A percentile compares a stretch with the other conserved stretches of the same genome.
phyloP scores from a whole-genome alignment of 352 stramenopile species.

The Phytophthora chlamydospora region DNA sequence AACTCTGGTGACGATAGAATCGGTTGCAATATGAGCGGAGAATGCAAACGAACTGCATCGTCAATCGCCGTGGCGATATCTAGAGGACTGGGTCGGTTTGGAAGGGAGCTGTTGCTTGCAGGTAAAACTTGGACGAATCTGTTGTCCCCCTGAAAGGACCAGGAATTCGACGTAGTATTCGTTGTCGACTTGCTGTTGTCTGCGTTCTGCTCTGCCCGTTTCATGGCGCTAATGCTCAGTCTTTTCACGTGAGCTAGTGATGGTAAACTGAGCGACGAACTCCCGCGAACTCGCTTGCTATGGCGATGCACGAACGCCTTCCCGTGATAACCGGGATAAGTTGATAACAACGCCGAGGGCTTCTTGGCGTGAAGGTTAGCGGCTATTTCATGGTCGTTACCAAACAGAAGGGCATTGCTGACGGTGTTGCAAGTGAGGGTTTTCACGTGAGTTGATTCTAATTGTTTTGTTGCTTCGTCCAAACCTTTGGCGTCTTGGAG shows the following conservation, averaged over 20 bases:
- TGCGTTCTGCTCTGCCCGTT: background rate
- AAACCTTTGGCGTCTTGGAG: background rate
- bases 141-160: background rate
- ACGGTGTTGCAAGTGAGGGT: background rate
- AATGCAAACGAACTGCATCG: too few species aligned
- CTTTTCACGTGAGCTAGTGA: conserved; percentile 1
- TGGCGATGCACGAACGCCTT: conserved; percentile 4
- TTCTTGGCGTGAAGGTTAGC: conserved; percentile 1
- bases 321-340: conserved; percentile 6
- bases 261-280: background rate
- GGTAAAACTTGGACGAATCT: background rate
- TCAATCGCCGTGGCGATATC: too few species aligned
- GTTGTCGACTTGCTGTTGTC: background rate
- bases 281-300: conserved; percentile 4
- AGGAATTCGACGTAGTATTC: background rate
- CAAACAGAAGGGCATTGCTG: background rate
- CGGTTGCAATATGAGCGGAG: background rate
- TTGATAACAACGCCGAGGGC: conserved; percentile 1
- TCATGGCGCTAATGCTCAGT: background rate
- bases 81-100: background rate
- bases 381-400: background rate
- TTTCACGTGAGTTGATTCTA: background rate
- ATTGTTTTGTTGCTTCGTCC: background rate
- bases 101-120: background rate
- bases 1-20: background rate